Conservation (phyloP, 2,329 filamentous ascomycete genomes). For the Neopestalotiopsis sp. region DNA sequence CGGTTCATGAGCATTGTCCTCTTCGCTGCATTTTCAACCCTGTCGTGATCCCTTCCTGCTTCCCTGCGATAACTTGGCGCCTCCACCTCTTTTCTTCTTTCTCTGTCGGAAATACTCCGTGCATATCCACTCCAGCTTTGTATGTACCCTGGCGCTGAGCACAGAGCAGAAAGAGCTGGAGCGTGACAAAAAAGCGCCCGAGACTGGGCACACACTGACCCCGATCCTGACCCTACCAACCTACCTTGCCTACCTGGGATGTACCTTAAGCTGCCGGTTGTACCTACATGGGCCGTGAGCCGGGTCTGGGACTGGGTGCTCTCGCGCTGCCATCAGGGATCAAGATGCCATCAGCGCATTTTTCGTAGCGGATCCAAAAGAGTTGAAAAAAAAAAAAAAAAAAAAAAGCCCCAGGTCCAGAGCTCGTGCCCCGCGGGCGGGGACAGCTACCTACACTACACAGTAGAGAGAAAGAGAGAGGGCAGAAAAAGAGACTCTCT, state of each 20-base stretch:
- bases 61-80: constrained; percentile 7
- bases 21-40: constrained; percentile 6
- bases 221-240: background rate
- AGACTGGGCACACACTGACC: constrained; percentile 3
- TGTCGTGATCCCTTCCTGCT: constrained; percentile 18
- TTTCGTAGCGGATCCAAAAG: background rate
- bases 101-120: constrained; percentile 11
- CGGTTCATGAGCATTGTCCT: constrained; percentile 18
- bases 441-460: background rate
- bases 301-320: background rate
- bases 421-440: background rate
- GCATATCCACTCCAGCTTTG: constrained; percentile 18
- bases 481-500: background rate
- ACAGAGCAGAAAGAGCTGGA: background rate
- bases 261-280: background rate
- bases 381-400: background rate
- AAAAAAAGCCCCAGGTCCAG: background rate
- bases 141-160: constrained; percentile 9
- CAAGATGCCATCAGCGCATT: background rate
- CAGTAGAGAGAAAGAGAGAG: background rate
- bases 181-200: background rate
- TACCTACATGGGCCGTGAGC: background rate
- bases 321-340: background rate
- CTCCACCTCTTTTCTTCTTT: constrained; percentile 7
- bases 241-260: background rate